A percentile compares a stretch with the other conserved stretches of the same genome.
Conservation (phyloP, 768 basidiomycete species). For the Mycena floridula region DNA sequence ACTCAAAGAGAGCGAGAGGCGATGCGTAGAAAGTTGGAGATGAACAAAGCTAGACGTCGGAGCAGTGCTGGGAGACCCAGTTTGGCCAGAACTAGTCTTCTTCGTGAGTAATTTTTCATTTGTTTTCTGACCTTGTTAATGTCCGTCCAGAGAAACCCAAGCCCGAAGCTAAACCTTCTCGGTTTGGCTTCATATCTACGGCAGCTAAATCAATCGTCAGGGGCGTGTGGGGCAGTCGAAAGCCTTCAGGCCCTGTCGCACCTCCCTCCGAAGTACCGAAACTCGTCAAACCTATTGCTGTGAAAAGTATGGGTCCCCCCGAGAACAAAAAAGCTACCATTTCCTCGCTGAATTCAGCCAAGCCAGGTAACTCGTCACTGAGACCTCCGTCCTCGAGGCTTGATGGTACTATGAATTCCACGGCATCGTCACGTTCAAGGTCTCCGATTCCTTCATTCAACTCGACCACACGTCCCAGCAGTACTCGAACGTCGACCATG, state of each 20-base stretch:
- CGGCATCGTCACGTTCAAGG: conserved; percentile 14
- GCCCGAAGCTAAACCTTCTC: conserved; percentile 37
- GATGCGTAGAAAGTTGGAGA: conserved; percentile 58
- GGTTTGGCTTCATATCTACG: conserved; percentile 64
- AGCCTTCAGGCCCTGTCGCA: conserved; percentile 17
- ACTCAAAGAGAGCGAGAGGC: conserved; percentile 49
- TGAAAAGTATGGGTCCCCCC: too few species aligned
- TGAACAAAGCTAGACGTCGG: conserved; percentile 59
- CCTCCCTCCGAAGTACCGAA: conserved; percentile 11
- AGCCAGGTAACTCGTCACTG: not conserved
- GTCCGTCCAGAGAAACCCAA: conserved; percentile 28
- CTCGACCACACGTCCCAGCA: conserved; percentile 3
- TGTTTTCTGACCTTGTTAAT: conserved; percentile 20
- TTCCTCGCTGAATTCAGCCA: too few species aligned
- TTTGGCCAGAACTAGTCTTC: conserved; percentile 29
- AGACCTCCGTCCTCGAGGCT: conserved; percentile 2
- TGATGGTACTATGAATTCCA: not conserved
- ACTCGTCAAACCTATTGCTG: too few species aligned
- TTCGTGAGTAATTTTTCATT: conserved; percentile 22
- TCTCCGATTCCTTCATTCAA: conserved; percentile 15
- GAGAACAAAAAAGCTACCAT: too few species aligned
- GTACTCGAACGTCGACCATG: conserved; percentile 6
- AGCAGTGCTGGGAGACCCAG: conserved; percentile 45
- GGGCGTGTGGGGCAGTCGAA: conserved; percentile 64
- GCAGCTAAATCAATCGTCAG: conserved; percentile 67